Evolutionary conservation across 352 stramenopile genomes (phyloP), one percentile per base, ranked within the genome.

Genomic region (Phytophthora litchii): DNA sequence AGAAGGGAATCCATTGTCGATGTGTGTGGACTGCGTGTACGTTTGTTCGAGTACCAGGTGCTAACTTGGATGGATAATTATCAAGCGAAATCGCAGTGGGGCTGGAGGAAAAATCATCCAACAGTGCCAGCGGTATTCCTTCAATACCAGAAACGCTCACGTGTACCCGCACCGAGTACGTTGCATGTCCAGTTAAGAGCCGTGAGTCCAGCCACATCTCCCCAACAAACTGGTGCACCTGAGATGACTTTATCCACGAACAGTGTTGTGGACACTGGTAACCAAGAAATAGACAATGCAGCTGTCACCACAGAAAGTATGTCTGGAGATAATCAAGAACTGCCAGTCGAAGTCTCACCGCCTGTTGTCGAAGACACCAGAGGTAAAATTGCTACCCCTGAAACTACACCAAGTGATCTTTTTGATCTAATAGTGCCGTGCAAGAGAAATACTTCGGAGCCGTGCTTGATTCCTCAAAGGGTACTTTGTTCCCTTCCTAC

Each of bases 31-130:
- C 34, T 75, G 14, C 78, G 73, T 9, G 46, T 92, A 2, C 78
- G 87, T 34, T 58, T 92, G 38, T 87, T 76, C 27, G 52, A 82
- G 16, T 89, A 83, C 45, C 75, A 86, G 31, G 35, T 69, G 4
- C n/a, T 90, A 10, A 81, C 73, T 12, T 91, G 80, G 79, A 67
- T 87, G 32, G 79, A 88, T 41, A 46, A 68, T n/a, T 80, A 80
- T 13, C 80, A 91, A 64, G 81, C 79, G 2, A 80, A 64, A 34
- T 45, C 50, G 0, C 70, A 87, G 27, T 89, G 80, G 66, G 63
- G 64, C 4, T 86, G 60, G 68, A 67, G 59, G 11, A 71, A 60
- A 40, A 68, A 60, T 10, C 50, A 69, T 17, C 63, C 64, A 11
- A 66, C 55, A 3, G 46, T 88, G 6, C 80, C 78, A 3, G 38